Evolutionary conservation across 441 rosid species (phyloP).

Genomic region (Erodium chrysanthum): DNA sequence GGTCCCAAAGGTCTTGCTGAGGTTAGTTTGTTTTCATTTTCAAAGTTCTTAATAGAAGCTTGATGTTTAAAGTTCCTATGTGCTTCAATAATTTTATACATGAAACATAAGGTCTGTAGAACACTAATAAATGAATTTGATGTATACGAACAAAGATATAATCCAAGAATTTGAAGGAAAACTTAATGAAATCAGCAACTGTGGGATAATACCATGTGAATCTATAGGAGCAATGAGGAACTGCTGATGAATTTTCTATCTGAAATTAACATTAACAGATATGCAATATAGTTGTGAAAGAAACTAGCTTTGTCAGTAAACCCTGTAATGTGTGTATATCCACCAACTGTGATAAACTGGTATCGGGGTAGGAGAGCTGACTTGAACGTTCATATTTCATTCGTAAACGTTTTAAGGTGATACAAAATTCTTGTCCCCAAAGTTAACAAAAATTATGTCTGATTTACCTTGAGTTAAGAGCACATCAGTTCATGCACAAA

Average conservation of each 20-base stretch:
- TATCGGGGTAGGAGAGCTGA: not conserved
- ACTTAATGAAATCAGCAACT: not conserved
- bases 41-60: not conserved
- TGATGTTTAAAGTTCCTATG: not conserved
- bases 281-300: not conserved
- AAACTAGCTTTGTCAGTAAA: not conserved
- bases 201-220: not conserved
- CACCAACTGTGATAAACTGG: not conserved
- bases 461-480: not conserved
- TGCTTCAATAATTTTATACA: not conserved
- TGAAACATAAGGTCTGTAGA: not conserved
- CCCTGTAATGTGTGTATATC: too few species aligned
- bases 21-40: conserved; percentile 33
- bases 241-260: too few species aligned
- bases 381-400: not conserved
- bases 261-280: too few species aligned
- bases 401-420: not conserved
- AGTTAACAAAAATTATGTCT: not conserved
- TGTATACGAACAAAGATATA: not conserved
- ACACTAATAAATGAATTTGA: not conserved
- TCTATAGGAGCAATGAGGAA: not conserved
- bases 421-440: not conserved
- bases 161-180: too few species aligned
- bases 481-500: not conserved
- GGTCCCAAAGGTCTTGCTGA: conserved; percentile 99